Evolutionary conservation across 106 monocot genomes (phyloP).

Genomic region (Chionographis japonica): DNA sequence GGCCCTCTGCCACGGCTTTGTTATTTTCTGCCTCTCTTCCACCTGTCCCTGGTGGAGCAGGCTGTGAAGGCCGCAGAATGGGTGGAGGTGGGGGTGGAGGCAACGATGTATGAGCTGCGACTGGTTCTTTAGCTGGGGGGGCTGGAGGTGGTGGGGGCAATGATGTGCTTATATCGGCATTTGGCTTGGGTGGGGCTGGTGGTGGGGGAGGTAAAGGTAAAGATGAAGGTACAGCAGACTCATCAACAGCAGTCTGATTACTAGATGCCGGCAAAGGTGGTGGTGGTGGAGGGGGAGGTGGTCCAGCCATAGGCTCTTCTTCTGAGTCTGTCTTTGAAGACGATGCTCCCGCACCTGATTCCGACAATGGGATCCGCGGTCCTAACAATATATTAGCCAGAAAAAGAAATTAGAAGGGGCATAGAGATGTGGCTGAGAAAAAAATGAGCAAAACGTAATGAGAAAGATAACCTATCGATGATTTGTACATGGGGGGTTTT

Average conservation of each 20-base stretch:
- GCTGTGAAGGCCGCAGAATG: conserved; percentile 30
- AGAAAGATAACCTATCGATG: conserved; percentile 59
- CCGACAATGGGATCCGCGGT: conserved; percentile 55
- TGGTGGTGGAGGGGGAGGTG: conserved; percentile 77
- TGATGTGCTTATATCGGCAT: conserved; percentile 18
- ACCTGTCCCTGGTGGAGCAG: conserved; percentile 27
- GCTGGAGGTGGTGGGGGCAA: conserved; percentile 61
- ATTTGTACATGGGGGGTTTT: conserved; percentile 99
- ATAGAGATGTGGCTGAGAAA: neutral
- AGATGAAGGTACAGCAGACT: conserved; percentile 33
- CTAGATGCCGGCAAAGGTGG: conserved; percentile 31
- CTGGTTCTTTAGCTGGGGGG: conserved; percentile 48
- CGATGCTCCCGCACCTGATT: conserved; percentile 48
- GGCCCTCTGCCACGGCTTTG: conserved; percentile 25
- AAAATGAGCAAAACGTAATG: neutral
- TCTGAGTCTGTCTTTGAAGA: conserved; percentile 56
- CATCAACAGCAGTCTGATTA: conserved; percentile 29
- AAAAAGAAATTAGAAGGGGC: conserved; percentile 4
- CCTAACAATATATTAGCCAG: conserved; percentile 28
- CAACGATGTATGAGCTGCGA: conserved; percentile 11
- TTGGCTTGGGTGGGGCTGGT: conserved; percentile 46
- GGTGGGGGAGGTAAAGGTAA: conserved; percentile 61
- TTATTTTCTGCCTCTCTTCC: conserved; percentile 21
- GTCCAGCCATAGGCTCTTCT: conserved; percentile 43
- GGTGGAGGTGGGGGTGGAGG: conserved; percentile 64